Base-by-base conservation (phyloP, 2,329 filamentous ascomycete species). In the Neofusicoccum laricinum region DNA sequence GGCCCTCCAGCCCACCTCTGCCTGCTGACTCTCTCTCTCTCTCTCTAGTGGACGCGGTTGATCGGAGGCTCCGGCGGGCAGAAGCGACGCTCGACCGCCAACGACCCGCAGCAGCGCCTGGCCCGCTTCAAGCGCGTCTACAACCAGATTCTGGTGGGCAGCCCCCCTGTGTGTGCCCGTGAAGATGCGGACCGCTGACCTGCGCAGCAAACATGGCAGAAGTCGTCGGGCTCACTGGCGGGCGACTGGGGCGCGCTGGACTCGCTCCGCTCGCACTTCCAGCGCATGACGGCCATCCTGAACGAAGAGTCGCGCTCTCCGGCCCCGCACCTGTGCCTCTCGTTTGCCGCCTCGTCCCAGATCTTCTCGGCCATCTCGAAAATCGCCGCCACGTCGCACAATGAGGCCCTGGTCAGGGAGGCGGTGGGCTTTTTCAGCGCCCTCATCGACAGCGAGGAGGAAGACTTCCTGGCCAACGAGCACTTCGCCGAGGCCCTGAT, bases 401-500 rank as follows among this genome's bases (percentile, higher is more conserved):
- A 96, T 76, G 90, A 96, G 71, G 89, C 87, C 73, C 89, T 97
- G 72, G 90, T 98, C 69, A 88, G 90, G 68, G 91, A 94, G 72
- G 90, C 91, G 30, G 90, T 97, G 41, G 82, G 89, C 45, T 88
- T 97, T 73, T 97, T 97, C 77, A 92, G 92, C 64, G 93, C 92
- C 15, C 84, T 99, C 67, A 91, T 98, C 71, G 95, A 99, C 78
- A 95, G 93, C 75, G 95, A 98, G 77, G 93, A 97, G 78, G 95
- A 97, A 74, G 92, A 93, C 40, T 96, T 98, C 72, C 87, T 97
- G 53, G 91, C 96, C 73, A 96, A 91, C 72, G 86, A 89, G 36
- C 84, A 87, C 63, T 99, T 99, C 75, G 92, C 95, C 2, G 86
- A 89, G 65, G 94, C 92, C 71, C 78, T 99, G 72, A 95, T 96